Evolutionary conservation across 2,329 filamentous ascomycete species (phyloP).

Genomic region (Cadophora luteo-olivacea): DNA sequence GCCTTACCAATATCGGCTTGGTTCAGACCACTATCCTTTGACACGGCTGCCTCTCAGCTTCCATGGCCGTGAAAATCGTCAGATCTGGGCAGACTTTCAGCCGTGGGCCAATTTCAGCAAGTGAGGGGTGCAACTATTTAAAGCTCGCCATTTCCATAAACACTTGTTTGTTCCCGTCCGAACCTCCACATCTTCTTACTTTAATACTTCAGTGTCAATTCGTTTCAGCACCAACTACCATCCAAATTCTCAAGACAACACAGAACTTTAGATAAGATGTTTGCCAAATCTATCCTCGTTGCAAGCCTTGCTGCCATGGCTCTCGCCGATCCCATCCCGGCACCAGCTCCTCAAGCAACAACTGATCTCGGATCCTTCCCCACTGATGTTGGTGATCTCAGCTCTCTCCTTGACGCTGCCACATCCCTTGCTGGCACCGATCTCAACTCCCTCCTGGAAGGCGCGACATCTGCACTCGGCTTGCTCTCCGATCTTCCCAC

Average conservation of each 20-base stretch:
- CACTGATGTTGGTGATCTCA: conserved; percentile 8
- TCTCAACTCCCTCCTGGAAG: not conserved
- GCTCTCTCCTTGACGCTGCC: conserved; percentile 22
- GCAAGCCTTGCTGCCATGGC: conserved; percentile 19
- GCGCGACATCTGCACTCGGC: conserved; percentile 8
- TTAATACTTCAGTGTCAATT: not conserved
- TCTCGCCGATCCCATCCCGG: conserved; percentile 25
- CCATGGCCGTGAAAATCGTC: not conserved
- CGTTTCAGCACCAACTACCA: not conserved
- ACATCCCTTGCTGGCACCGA: conserved; percentile 16
- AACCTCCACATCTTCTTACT: not conserved
- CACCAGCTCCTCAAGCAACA: conserved; percentile 8
- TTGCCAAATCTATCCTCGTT: conserved; percentile 25
- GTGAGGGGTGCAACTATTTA: conserved; percentile 1
- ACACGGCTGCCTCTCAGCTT: not conserved
- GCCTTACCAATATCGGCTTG: not conserved
- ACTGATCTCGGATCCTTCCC: conserved; percentile 8
- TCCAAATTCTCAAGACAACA: not conserved
- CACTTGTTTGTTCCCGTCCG: not conserved
- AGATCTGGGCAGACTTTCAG: conserved; percentile 1
- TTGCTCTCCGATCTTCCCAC: conserved; percentile 27
- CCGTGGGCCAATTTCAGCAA: conserved; percentile 5
- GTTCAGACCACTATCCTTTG: not conserved
- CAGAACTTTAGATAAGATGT: conserved; percentile 19
- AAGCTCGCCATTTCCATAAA: not conserved